Conservation (phyloP, 768 basidiomycete species). For the Mycena floridula region DNA sequence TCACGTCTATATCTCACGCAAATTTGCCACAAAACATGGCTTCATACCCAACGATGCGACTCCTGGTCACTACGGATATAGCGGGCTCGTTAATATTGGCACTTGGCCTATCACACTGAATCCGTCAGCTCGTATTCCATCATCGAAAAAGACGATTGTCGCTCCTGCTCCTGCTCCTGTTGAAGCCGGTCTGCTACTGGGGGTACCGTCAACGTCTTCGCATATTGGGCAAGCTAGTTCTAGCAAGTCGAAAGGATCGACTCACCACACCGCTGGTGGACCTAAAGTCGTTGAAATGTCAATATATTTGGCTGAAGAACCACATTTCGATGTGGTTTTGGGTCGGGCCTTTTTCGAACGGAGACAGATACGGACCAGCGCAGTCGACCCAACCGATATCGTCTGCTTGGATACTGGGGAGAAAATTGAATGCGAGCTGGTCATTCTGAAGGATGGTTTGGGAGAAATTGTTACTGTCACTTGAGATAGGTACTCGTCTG, state of each 20-base stretch:
- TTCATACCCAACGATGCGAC: constrained; percentile 85
- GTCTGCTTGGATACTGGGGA: constrained; percentile 91
- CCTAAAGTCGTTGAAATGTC: constrained; percentile 40
- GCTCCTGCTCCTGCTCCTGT: background rate
- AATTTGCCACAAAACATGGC: constrained; percentile 82
- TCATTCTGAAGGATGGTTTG: constrained; percentile 85
- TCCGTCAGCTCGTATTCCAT: constrained; percentile 31
- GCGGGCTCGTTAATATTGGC: constrained; percentile 81
- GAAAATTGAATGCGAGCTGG: constrained; percentile 86
- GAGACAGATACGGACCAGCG: constrained; percentile 75
- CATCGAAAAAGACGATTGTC: constrained; percentile 17
- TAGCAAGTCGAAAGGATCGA: constrained; percentile 1
- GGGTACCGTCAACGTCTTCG: background rate
- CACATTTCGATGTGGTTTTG: constrained; percentile 92
- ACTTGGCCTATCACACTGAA: constrained; percentile 78
- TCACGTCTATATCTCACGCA: constrained; percentile 92
- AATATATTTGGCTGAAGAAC: constrained; percentile 90
- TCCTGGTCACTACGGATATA: constrained; percentile 92
- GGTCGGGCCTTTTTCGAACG: constrained; percentile 83
- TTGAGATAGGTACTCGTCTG: constrained; percentile 19
- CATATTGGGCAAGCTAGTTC: background rate
- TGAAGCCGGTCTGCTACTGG: background rate
- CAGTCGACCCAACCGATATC: constrained; percentile 83
- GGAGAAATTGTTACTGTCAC: constrained; percentile 91
- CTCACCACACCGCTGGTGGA: constrained; percentile 5